Evolutionary conservation across 2,329 filamentous ascomycete genomes (phyloP).

Genomic region (Bretziella fagacearum): DNA sequence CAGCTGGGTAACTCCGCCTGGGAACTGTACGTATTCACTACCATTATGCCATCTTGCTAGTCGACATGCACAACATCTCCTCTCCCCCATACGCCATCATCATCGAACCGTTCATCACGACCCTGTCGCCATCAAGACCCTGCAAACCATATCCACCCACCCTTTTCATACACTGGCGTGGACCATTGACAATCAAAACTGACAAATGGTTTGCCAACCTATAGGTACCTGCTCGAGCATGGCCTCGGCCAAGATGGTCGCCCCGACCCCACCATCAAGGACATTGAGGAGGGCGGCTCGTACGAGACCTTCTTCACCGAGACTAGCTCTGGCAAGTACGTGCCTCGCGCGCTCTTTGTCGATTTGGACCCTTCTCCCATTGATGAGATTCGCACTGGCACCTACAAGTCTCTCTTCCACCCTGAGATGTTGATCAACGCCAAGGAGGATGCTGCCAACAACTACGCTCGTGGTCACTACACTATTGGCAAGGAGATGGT

Average conservation of each 20-base stretch:
- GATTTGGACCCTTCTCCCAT: slow-evolving; percentile 57
- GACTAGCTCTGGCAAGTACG: slow-evolving; percentile 54
- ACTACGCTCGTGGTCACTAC: slow-evolving; percentile 62
- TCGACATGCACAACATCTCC: not conserved
- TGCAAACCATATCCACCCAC: too few species aligned
- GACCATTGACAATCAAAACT: too few species aligned
- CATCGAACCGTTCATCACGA: too few species aligned
- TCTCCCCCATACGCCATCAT: not conserved
- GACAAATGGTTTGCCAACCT: not conserved
- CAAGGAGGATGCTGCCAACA: slow-evolving; percentile 64
- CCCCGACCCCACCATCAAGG: slow-evolving; percentile 42
- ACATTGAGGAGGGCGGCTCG: slow-evolving; percentile 43
- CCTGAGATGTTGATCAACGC: slow-evolving; percentile 55
- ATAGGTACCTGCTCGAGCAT: slow-evolving; percentile 56
- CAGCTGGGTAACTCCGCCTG: slow-evolving; percentile 61
- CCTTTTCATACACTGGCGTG: too few species aligned
- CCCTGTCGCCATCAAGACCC: too few species aligned
- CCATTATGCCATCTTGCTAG: not conserved
- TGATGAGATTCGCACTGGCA: slow-evolving; percentile 54
- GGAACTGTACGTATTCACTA: slow-evolving; percentile 46
- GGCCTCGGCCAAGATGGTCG: slow-evolving; percentile 49
- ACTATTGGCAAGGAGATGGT: slow-evolving; percentile 64
- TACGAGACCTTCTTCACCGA: slow-evolving; percentile 61
- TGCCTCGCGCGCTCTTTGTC: slow-evolving; percentile 55
- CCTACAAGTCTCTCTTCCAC: slow-evolving; percentile 54